Base-by-base conservation (phyloP, 1,139 yeast species). In the Yamadazyma triangularis region DNA sequence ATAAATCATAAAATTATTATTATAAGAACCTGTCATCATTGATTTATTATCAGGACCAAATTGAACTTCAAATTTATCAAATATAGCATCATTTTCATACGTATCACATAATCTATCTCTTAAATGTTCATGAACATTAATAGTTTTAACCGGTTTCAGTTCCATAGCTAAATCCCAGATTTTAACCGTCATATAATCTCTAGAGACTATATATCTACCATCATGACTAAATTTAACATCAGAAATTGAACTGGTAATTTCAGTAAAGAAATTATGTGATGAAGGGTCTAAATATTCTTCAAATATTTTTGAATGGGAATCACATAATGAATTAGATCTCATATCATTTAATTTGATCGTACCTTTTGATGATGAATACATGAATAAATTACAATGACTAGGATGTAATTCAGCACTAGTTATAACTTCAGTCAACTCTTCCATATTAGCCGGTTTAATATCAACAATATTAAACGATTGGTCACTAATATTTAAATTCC, bases 101-200 rank as follows among this genome's bases (percentile, higher is more conserved):
- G 97, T 88, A 58, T 93, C 97, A 62, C 97, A 91, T 51, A 93
- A 70, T 53, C 93, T 73, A 51, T 88, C 96, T 48, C 96, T 78
- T 49, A 93, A 75, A 56, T 87, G 94, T 56, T 93, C 98, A 58
- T 93, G 98, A 44, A 93, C 91, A 57, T 86, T 87, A 43, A 93
- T 88, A 10, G 96, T 89, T 59, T 87, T 87, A 35, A 93, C 66
- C 16, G 99, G 99, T 57, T 84, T 87, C 45, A 79, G 81, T 58
- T 91, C 96, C 98, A 91, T 93, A 42, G 88, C 88, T 44, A 93
- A 76, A 66, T 93, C 99, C 99, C 99, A 91, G 47, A 93, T 84
- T 61, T 91, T 93, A 29, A 91, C 95, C 8, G 96, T 86, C 86
- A 93, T 79, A 58, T 91, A 93, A 65, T 93, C 99, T 56, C 99